Conservation (phyloP, 805 yeast species). For the Candida sithepensis region DNA sequence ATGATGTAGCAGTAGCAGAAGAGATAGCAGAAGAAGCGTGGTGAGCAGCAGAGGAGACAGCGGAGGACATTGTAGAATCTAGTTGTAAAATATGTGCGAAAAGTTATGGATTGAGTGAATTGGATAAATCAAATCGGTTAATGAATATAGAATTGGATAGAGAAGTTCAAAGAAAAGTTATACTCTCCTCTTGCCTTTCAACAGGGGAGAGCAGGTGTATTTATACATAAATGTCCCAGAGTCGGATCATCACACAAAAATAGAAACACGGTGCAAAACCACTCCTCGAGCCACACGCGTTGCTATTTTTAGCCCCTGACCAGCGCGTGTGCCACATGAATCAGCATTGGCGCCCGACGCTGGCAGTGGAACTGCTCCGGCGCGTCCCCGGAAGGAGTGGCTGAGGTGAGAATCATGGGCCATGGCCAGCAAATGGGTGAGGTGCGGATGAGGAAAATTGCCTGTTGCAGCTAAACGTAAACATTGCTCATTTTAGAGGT, state of each 20-base stretch:
- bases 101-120: not conserved
- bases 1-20: conserved; percentile 19
- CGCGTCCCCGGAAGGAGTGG: too few relatives aligned
- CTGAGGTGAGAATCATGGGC: too few relatives aligned
- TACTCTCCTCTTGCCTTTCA: too few relatives aligned
- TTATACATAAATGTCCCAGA: too few relatives aligned
- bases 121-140: not conserved
- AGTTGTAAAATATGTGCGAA: not conserved
- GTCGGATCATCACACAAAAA: too few relatives aligned
- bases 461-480: not conserved
- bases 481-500: not conserved
- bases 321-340: not conserved
- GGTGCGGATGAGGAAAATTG: not conserved
- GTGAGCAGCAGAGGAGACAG: conserved; percentile 19
- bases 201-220: not conserved
- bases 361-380: too few relatives aligned
- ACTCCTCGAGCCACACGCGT: not conserved
- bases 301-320: not conserved
- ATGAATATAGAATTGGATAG: not conserved
- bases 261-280: not conserved
- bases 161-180: not conserved
- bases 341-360: too few relatives aligned
- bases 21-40: conserved; percentile 10
- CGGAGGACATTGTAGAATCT: not conserved
- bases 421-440: too few relatives aligned